phyloP scores from a whole-genome alignment of 2,329 filamentous ascomycete species.

The Monosporascus sp. region DNA sequence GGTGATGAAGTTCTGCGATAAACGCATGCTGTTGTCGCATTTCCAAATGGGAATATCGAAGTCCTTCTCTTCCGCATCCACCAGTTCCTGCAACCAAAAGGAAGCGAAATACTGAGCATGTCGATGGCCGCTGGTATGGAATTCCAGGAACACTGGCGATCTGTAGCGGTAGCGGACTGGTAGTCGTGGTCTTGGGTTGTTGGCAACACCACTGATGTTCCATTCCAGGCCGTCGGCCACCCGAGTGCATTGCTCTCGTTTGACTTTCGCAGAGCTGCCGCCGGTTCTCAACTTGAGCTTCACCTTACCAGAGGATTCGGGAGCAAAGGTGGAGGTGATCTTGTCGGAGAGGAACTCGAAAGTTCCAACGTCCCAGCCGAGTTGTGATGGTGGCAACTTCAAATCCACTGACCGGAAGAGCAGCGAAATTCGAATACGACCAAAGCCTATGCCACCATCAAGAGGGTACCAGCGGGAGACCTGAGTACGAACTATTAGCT shows the following conservation, averaged over 20 bases:
- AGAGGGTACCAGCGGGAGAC: conserved; percentile 87
- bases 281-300: conserved; percentile 80
- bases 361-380: conserved; percentile 93
- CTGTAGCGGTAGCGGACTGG: conserved; percentile 89
- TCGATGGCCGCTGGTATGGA: conserved; percentile 65
- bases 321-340: conserved; percentile 58
- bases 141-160: conserved; percentile 83
- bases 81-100: conserved; percentile 80
- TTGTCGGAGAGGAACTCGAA: conserved; percentile 77
- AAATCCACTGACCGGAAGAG: conserved; percentile 88
- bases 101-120: conserved; percentile 69
- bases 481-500: conserved; percentile 20
- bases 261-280: conserved; percentile 69
- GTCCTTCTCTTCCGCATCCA: conserved; percentile 70
- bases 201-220: conserved; percentile 39
- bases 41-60: conserved; percentile 90
- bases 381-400: conserved; percentile 72
- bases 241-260: conserved; percentile 55
- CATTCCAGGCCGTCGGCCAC: conserved; percentile 49
- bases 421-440: conserved; percentile 79
- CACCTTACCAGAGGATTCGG: conserved; percentile 50
- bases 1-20: conserved; percentile 91
- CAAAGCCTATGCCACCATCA: conserved; percentile 89
- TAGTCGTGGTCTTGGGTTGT: conserved; percentile 54
- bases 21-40: conserved; percentile 65